Evolutionary conservation across 1,284 basidiomycete genomes (phyloP).

Genomic region (Sanghuangporus baumii): DNA sequence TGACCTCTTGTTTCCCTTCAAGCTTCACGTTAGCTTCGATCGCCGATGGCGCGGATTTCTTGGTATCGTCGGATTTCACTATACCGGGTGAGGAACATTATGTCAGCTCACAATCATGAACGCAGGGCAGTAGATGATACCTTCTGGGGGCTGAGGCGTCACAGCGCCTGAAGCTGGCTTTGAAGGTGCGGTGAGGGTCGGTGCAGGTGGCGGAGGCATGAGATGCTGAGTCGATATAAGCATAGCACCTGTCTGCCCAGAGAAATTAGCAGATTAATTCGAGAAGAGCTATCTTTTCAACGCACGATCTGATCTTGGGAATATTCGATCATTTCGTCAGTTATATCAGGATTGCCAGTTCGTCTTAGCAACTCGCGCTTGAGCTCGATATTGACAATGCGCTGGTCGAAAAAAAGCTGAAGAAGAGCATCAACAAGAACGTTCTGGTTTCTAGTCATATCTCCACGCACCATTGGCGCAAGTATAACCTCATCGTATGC

Average conservation of each 20-base stretch:
- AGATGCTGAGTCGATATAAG: constrained; percentile 81
- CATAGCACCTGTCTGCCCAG: constrained; percentile 74
- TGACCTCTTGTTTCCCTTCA: constrained; percentile 5
- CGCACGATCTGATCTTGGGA: constrained; percentile 58
- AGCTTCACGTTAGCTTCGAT: not conserved
- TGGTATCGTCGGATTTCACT: not conserved
- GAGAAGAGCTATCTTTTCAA: constrained; percentile 5
- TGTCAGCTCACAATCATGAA: not conserved
- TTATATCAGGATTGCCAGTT: constrained; percentile 48
- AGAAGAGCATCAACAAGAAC: not conserved
- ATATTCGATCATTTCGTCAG: constrained; percentile 69
- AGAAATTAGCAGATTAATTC: constrained; percentile 5
- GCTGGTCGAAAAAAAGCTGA: constrained; percentile 89
- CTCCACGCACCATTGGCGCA: constrained; percentile 75
- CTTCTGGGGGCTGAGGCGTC: constrained; percentile 7
- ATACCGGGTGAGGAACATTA: not conserved
- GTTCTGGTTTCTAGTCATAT: not conserved
- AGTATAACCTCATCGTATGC: constrained; percentile 96
- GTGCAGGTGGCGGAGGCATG: constrained; percentile 36
- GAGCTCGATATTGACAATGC: constrained; percentile 83
- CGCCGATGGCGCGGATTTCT: not conserved
- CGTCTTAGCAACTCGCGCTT: constrained; percentile 54
- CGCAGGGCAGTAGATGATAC: not conserved
- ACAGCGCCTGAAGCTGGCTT: constrained; percentile 9
- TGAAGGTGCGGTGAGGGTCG: not conserved